Evolutionary conservation across 257 asterid species (phyloP), one percentile per base, ranked within the genome.

Genomic region (Perilla frutescens): DNA sequence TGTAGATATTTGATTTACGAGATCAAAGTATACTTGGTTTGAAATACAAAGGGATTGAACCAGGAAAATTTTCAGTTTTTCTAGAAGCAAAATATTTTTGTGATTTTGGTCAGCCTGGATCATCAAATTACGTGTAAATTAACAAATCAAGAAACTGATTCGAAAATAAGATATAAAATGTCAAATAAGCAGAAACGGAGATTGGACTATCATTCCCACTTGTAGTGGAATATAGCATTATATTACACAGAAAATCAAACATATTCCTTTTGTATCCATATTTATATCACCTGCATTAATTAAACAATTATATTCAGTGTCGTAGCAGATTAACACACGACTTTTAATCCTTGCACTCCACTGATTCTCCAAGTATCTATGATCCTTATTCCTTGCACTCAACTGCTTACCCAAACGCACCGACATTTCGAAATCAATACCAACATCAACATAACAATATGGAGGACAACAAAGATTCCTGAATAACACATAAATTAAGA

Each of bases 301-400:
- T 69, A 51, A 47, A 68, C 2, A 15, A 58, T 8, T 14, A 10
- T 4, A 36, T 12, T 10, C 20, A 6, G 6, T 10, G 26, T 20
- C 26, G 26, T 20, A 20, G 26, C 26, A 20, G 26, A 20, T 12
- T 12, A 66, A 32, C 50, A 43, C 10, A 26, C 12, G 37, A 60
- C 3, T 20, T 4, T 5, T 43, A 37, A 26, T 10, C 15, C 20
- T 43, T 9, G 40, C 69, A 71, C 75, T 71, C 67, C 54, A 58
- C 37, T 45, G 68, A 57, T 43, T 56, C 43, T 66, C 36, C 66
- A 56, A 60, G 40, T 9, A 26, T 10, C 62, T 41, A 4, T 61
- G 2, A 39, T 63, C 47, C 70, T 26, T 14, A 57, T 29, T 58
- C 40, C 68, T 61, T 62, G 77, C 67, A 76, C 80, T 68, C 76